Evolutionary conservation across 2,329 filamentous ascomycete species (phyloP), one percentile per base, ranked within the genome.

Genomic region (Colletotrichum sp.): DNA sequence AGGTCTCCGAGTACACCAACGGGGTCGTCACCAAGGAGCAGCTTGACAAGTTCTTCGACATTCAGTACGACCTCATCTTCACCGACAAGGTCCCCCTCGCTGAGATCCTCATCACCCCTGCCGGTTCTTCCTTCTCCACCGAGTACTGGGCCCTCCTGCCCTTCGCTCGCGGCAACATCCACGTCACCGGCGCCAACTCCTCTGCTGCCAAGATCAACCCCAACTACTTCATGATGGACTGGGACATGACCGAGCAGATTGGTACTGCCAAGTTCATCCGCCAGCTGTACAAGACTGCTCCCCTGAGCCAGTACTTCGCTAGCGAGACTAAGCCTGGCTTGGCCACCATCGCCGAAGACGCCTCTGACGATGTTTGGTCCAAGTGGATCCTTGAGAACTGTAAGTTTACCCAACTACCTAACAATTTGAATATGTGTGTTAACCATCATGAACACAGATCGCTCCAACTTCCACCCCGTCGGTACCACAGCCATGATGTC

Each of bases 401-500:
- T 68, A 36, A 38, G 66, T 58, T 52, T 52, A 0, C 26, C 1
- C 1, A 24, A 52, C 8, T 16, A 43, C 5, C 24, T 6, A 4
- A 21, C 5, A 0, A 5, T 8, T 18, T 10, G 55, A 58, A 10
- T 3, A 28, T 30, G 55, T 58, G 12, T 58, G 55, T 3, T 30
- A 16, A 58, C 13, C 55, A 28, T n/a, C 18, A 7, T 7, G 3
- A 52, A 13, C 4, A 48, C 26, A 69, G 67, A 76, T 48, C 74
- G 74, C 15, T 76, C 82, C 2, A 85, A 85, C 26, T 87, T 87
- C 60, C 89, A 90, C 78, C 84, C 86, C 0, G 82, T 86, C 28
- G 88, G 88, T 3, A 89, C 88, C 1, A 84, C 86, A 4, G 84
- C 89, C 5, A 91, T 91, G 88, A 86, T 90, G 83, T 84, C 87